Evolutionary conservation across 2,329 filamentous ascomycete species (phyloP).

Genomic region (Beauveria sp.): DNA sequence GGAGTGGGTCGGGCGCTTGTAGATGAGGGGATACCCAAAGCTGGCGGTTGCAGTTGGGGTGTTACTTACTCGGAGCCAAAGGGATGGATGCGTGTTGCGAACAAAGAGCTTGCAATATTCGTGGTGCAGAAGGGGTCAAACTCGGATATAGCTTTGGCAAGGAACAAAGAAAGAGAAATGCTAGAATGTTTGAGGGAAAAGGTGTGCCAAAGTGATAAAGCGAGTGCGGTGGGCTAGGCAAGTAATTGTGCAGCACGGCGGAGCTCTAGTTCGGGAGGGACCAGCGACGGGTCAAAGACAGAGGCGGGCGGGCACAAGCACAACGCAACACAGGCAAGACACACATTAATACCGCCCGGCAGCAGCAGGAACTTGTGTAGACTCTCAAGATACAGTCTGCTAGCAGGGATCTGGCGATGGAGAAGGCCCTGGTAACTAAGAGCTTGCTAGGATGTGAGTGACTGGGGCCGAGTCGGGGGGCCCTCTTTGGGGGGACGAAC

Average conservation of each 20-base stretch:
- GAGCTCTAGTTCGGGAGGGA: background rate
- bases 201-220: background rate
- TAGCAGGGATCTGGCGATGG: constrained; percentile 10
- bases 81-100: background rate
- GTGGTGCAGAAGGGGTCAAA: background rate
- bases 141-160: background rate
- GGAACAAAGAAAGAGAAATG: background rate
- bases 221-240: constrained; percentile 3
- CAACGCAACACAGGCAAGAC: constrained; percentile 5
- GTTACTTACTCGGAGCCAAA: constrained; percentile 6
- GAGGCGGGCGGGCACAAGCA: background rate
- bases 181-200: background rate
- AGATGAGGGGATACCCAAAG: constrained; percentile 10
- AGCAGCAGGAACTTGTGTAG: constrained; percentile 4
- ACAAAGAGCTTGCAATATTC: background rate
- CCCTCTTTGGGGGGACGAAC: constrained; percentile 22
- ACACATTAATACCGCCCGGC: background rate
- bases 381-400: background rate
- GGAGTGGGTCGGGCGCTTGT: constrained; percentile 13
- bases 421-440: background rate
- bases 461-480: constrained; percentile 15
- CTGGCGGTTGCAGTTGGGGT: constrained; percentile 4
- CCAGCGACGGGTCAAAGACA: background rate
- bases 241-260: constrained; percentile 4
- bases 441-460: constrained; percentile 3